Conservation (phyloP, 2,329 filamentous ascomycete genomes). For the Ophiostoma quercus region DNA sequence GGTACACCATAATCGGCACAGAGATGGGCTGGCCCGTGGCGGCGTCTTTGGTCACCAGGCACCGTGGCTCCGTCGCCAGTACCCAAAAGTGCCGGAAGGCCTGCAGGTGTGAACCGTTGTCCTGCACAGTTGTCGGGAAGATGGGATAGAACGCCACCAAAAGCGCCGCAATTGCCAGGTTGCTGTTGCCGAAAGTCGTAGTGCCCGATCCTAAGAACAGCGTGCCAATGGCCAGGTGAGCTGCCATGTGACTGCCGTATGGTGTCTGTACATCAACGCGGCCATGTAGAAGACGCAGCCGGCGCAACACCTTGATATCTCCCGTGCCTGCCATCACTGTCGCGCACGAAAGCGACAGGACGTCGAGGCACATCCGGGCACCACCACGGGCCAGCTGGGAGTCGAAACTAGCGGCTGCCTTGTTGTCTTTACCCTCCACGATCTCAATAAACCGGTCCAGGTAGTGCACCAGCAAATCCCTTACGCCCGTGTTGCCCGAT, state of each 20-base stretch:
- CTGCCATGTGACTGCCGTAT: slow-evolving; percentile 89
- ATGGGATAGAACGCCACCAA: slow-evolving; percentile 91
- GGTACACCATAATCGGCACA: slow-evolving; percentile 62
- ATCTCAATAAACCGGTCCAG: slow-evolving; percentile 82
- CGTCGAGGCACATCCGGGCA: slow-evolving; percentile 84
- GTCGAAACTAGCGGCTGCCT: slow-evolving; percentile 63
- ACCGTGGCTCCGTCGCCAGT: slow-evolving; percentile 81
- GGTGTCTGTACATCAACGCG: slow-evolving; percentile 76
- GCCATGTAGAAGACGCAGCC: slow-evolving; percentile 81
- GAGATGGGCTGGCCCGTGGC: slow-evolving; percentile 75
- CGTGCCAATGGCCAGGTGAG: slow-evolving; percentile 84
- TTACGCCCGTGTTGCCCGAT: slow-evolving; percentile 62
- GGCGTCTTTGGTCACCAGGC: slow-evolving; percentile 80
- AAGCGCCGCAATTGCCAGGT: slow-evolving; percentile 78
- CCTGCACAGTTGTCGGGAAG: slow-evolving; percentile 81
- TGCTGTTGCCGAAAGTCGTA: slow-evolving; percentile 82
- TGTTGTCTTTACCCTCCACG: slow-evolving; percentile 41
- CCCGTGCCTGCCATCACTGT: slow-evolving; percentile 96
- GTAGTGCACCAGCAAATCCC: slow-evolving; percentile 77
- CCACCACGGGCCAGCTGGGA: slow-evolving; percentile 76
- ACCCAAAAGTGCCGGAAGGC: slow-evolving; percentile 98
- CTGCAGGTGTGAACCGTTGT: slow-evolving; percentile 91
- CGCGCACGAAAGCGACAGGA: slow-evolving; percentile 73
- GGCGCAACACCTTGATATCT: slow-evolving; percentile 76
- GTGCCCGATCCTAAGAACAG: slow-evolving; percentile 91